These are phyloP conservation scores for Lepidium didymum DNA, from an alignment of 345 rosid species.

Conservation along the genomic window DNA sequence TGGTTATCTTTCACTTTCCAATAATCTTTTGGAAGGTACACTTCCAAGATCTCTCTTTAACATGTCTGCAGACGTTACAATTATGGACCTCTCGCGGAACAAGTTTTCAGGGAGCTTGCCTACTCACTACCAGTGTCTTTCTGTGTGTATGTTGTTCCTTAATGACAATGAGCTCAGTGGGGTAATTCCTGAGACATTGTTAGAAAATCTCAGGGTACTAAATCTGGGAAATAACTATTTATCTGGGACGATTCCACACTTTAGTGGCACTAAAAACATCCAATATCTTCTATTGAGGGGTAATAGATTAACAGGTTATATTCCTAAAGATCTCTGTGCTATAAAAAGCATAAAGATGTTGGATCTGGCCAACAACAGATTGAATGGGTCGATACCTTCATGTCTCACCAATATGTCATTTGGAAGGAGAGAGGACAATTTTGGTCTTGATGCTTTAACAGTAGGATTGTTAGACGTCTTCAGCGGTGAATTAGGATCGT, in stretches of 20 bases:
- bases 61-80: neutral
- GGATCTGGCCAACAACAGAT: neutral
- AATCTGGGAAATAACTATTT: neutral
- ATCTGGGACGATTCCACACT: neutral
- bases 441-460: no score
- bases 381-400: neutral
- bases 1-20: neutral
- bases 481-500: neutral
- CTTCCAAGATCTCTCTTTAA: neutral
- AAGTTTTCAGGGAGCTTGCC: conserved; percentile 7
- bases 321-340: neutral
- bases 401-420: neutral
- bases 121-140: neutral
- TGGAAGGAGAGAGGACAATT: neutral
- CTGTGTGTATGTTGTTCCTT: neutral
- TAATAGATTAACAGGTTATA: neutral
- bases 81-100: conserved; percentile 16
- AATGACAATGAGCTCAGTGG: neutral
- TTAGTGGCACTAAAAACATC: neutral
- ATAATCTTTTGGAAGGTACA: neutral
- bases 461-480: no score
- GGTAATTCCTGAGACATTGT: neutral
- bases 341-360: neutral
- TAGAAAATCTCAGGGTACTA: neutral
- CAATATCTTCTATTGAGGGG: neutral